Evolutionary conservation across 2,329 filamentous ascomycete genomes (phyloP).

Genomic region (Pseudogymnoascus sp.): DNA sequence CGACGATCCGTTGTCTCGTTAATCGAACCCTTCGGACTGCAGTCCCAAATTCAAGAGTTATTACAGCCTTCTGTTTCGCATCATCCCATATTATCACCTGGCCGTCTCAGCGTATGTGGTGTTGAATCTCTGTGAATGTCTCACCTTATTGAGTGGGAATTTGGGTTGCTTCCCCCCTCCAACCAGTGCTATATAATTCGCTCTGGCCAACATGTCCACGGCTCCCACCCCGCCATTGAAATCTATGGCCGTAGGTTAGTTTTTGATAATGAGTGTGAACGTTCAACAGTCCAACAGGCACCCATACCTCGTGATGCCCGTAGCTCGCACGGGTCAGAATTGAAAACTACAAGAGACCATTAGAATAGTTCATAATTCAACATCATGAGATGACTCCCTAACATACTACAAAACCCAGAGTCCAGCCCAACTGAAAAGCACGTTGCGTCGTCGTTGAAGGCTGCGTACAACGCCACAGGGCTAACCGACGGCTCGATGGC

Average conservation of each 20-base stretch:
- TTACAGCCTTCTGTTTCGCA: slow-evolving; percentile 64
- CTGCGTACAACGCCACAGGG: slow-evolving; percentile 70
- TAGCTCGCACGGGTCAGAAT: slow-evolving; percentile 63
- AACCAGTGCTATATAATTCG: slow-evolving; percentile 82
- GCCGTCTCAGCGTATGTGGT: slow-evolving; percentile 10
- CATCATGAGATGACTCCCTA: background rate
- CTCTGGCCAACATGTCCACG: slow-evolving; percentile 78
- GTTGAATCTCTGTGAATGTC: background rate
- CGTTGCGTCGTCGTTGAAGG: slow-evolving; percentile 78
- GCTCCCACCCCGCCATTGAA: slow-evolving; percentile 77
- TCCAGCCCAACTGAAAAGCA: slow-evolving; percentile 85
- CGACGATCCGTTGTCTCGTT: slow-evolving; percentile 66
- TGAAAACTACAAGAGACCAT: slow-evolving; percentile 50
- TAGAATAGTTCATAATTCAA: slow-evolving; percentile 23
- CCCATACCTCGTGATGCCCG: slow-evolving; percentile 51
- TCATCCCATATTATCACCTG: slow-evolving; percentile 90
- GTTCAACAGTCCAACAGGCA: background rate
- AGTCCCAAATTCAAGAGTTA: slow-evolving; percentile 72
- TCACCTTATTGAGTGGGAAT: slow-evolving; percentile 77
- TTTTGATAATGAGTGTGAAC: background rate
- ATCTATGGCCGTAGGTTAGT: slow-evolving; percentile 37
- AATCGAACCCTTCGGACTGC: slow-evolving; percentile 74
- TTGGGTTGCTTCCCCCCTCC: slow-evolving; percentile 81
- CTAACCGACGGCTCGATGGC: slow-evolving; percentile 71
- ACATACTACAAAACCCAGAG: slow-evolving; percentile 74